Evolutionary conservation across 257 asterid genomes (phyloP).

Genomic region (Perilla frutescens): DNA sequence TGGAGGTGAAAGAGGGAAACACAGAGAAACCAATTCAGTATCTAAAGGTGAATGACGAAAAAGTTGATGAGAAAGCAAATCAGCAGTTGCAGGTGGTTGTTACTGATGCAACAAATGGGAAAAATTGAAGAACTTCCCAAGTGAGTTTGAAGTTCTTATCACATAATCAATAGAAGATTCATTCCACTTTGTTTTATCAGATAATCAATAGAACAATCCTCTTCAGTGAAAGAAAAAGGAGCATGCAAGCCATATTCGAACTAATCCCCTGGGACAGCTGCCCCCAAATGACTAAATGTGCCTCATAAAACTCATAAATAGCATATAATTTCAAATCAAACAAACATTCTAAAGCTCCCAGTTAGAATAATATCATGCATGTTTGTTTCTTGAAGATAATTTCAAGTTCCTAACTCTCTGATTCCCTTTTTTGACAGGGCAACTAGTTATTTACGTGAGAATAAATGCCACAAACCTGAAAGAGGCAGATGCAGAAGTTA

Average conservation of each 20-base stretch:
- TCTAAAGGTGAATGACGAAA: slow-evolving; percentile 27
- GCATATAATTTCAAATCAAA: not conserved
- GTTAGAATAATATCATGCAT: not conserved
- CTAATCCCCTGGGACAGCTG: too few species aligned
- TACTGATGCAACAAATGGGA: slow-evolving; percentile 30
- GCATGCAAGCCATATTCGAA: not conserved
- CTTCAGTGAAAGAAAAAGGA: not conserved
- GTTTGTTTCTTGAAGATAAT: not conserved
- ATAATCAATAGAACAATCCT: not conserved
- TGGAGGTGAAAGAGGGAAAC: slow-evolving; percentile 23
- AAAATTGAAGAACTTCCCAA: slow-evolving; percentile 18
- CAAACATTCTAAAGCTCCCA: not conserved
- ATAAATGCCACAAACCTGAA: slow-evolving; percentile 13
- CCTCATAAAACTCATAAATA: not conserved
- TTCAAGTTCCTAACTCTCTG: slow-evolving; percentile 14
- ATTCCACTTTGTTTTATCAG: too few species aligned
- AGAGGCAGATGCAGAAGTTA: slow-evolving; percentile 2
- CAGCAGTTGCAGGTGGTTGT: slow-evolving; percentile 32
- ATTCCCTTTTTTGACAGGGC: slow-evolving; percentile 19
- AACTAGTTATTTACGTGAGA: not conserved
- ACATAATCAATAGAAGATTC: not conserved
- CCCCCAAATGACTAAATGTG: not conserved
- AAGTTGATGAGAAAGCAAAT: slow-evolving; percentile 35
- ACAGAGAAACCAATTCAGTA: slow-evolving; percentile 30
- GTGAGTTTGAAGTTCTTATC: slow-evolving; percentile 14